Conservation (phyloP, 2,329 filamentous ascomycete genomes). For the Aureobasidium zeae region DNA sequence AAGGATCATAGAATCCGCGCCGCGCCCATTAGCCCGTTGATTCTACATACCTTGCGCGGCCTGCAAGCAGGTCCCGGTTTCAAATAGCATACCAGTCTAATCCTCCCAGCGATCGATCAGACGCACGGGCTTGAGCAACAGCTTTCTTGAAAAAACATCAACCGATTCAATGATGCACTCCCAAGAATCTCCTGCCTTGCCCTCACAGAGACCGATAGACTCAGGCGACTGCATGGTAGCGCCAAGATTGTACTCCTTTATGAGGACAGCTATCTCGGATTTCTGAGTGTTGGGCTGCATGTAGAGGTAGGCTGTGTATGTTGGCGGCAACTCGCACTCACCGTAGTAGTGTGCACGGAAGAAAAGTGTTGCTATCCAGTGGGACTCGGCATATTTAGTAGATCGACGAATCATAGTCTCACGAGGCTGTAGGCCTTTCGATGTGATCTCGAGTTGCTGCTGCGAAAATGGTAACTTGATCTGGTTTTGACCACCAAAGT, state of each 20-base stretch:
- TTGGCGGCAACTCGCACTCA: slow-evolving; percentile 43
- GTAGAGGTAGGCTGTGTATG: slow-evolving; percentile 31
- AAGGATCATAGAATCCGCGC: too few relatives aligned
- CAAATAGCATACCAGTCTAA: background rate
- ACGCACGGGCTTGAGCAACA: slow-evolving; percentile 31
- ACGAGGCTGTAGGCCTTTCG: slow-evolving; percentile 37
- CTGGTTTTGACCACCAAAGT: slow-evolving; percentile 20
- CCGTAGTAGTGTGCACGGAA: slow-evolving; percentile 50
- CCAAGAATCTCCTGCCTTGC: slow-evolving; percentile 37
- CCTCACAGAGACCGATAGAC: slow-evolving; percentile 15
- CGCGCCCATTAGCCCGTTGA: too few relatives aligned
- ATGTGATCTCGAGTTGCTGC: slow-evolving; percentile 39
- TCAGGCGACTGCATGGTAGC: slow-evolving; percentile 20
- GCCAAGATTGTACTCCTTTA: slow-evolving; percentile 22
- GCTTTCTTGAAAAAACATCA: slow-evolving; percentile 27
- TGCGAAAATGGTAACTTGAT: slow-evolving; percentile 42
- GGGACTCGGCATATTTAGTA: slow-evolving; percentile 29
- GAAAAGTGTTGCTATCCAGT: slow-evolving; percentile 47
- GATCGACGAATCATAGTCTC: slow-evolving; percentile 36
- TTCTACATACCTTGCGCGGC: too few relatives aligned
- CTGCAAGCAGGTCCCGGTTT: too few relatives aligned
- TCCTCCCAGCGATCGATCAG: slow-evolving; percentile 25
- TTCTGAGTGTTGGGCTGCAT: slow-evolving; percentile 1
- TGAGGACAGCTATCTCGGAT: background rate
- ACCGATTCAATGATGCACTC: slow-evolving; percentile 34